Evolutionary conservation across 2,329 filamentous ascomycete genomes (phyloP).

Genomic region (Botrytis pseudocinerea): DNA sequence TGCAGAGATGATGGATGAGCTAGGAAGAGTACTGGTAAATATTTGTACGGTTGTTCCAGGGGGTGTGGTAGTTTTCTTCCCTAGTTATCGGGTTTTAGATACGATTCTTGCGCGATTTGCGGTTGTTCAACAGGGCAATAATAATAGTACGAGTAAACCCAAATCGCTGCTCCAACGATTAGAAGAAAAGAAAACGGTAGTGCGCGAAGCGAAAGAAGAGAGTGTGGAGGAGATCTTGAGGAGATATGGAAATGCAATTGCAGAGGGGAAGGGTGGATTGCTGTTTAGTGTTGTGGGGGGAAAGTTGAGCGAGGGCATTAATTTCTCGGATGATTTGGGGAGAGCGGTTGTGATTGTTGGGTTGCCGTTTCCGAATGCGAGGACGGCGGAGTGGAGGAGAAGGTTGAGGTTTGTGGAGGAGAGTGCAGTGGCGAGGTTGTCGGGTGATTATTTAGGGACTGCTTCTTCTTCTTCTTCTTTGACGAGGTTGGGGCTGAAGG

Average conservation of each 20-base stretch:
- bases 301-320: constrained; percentile 96
- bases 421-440: constrained; percentile 48
- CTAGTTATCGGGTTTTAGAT: constrained; percentile 88
- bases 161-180: constrained; percentile 60
- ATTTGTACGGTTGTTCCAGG: constrained; percentile 77
- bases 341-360: constrained; percentile 90
- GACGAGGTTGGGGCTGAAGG: too few relatives aligned
- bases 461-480: too few relatives aligned
- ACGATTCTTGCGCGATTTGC: constrained; percentile 58
- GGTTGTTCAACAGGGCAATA: constrained; percentile 27
- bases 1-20: constrained; percentile 65
- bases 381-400: constrained; percentile 88
- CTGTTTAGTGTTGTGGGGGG: constrained; percentile 91
- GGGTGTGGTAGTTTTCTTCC: constrained; percentile 92
- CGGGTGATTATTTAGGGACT: too few relatives aligned
- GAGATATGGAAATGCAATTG: constrained; percentile 71
- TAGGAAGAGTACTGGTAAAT: constrained; percentile 72
- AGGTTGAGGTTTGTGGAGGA: constrained; percentile 84
- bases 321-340: constrained; percentile 89
- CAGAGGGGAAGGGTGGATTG: constrained; percentile 65
- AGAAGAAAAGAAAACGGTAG: constrained; percentile 59
- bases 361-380: constrained; percentile 87
- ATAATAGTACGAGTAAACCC: neutral
- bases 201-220: constrained; percentile 55
- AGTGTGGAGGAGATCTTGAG: constrained; percentile 64